Base-by-base conservation (phyloP, 176 grass and related monocot species). In the Dactylis glomerata region DNA sequence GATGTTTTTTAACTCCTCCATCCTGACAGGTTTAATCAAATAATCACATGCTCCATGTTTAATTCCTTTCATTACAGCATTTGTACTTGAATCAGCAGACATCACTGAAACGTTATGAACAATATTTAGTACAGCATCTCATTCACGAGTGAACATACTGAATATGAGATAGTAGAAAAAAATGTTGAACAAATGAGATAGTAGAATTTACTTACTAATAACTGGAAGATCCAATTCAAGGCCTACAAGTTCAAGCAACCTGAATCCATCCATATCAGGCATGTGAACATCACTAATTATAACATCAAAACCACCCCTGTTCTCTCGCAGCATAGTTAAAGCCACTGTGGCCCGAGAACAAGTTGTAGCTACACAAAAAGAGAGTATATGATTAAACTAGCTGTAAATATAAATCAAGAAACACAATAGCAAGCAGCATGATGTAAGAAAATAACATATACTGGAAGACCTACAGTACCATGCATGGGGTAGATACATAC, bases 181-280 rank as follows among this genome's bases (percentile, higher is more conserved):
- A 27, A 42, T 71, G 14, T 73, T 14, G 14, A 73, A 73, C 69
- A 59, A 40, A 67, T 13, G 33, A 79, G 55, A 45, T 0, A 23
- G 62, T 66, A 87, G 27, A 52, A 68, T 88, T 31, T 90, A 99
- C 96, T 90, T 84, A 99, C 97, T 99, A 76, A 99, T 99, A 81
- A 99, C 97, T 51, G 97, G 97, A 77, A 99, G 91, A 58, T 99
- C 97, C 97, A 99, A 94, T 83, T 99, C 97, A 77, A 99, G 91
- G 23, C 97, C 97, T 55, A 99, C 91, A 79, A 88, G 92, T 89
- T 99, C 97, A 87, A 99, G 97, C 79, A 99, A 86, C 68, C 87
- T 94, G 76, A 99, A 96, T 28, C 97, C 97, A 78, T 99, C 86
- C 89, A 96, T 99, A 85, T 99, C 97, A 30, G 97, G 97, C 97